A percentile compares a stretch with the other conserved stretches of the same genome.
Conservation (phyloP, 495 filamentous ascomycete genomes). For the Copromyces sp. region DNA sequence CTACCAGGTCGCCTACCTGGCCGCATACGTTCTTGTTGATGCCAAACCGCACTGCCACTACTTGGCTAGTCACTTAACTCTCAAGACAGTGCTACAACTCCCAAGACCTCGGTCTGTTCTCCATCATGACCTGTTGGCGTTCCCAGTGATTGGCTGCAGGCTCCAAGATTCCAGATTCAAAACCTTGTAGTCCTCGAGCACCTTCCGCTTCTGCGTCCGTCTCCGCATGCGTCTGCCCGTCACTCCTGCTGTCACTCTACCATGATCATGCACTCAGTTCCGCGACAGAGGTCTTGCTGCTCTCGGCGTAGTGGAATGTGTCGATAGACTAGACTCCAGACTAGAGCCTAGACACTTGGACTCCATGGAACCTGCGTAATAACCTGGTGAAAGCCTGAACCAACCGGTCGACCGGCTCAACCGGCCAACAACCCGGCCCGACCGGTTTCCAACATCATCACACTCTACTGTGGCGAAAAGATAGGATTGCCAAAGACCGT, state of each 20-base stretch:
- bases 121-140: neutral
- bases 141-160: neutral
- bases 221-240: neutral
- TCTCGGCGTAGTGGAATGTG: neutral
- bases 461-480: neutral
- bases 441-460: neutral
- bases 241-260: neutral
- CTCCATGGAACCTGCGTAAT: neutral
- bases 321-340: neutral
- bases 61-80: neutral
- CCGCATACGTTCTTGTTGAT: neutral
- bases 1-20: neutral
- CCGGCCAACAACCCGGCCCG: neutral
- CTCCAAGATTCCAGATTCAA: neutral
- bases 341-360: neutral
- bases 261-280: neutral
- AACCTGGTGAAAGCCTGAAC: neutral
- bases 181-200: neutral
- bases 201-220: neutral
- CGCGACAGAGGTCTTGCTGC: neutral
- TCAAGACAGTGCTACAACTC: neutral
- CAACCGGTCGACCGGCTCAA: neutral
- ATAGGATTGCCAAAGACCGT: neutral
- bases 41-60: neutral
- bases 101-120: neutral